Percentiles rank a stretch among this genome's conserved stretches.
These are phyloP conservation scores for Solanum dulcamara DNA, from an alignment of 257 asterid genomes.

Conservation along the genomic window DNA sequence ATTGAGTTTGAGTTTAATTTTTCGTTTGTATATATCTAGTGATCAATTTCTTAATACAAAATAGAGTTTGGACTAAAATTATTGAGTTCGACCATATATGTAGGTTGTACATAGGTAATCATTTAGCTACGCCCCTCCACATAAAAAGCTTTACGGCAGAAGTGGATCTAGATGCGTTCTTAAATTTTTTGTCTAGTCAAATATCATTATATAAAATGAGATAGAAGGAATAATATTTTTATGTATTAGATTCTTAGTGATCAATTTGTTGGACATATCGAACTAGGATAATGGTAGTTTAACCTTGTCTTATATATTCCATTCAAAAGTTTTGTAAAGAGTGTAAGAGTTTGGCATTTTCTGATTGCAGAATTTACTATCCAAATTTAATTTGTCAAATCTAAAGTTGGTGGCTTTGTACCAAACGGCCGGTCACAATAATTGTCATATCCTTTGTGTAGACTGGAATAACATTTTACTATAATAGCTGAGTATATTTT, in stretches of 20 bases:
- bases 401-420: not conserved
- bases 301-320: not conserved
- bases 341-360: not conserved
- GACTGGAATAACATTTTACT: not conserved
- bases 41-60: not conserved
- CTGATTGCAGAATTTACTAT: not conserved
- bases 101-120: not conserved
- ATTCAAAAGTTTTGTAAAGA: not conserved
- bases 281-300: not conserved
- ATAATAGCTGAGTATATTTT: not conserved
- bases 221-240: not conserved
- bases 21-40: not conserved
- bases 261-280: not conserved
- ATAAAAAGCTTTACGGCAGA: not conserved
- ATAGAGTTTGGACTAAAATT: not conserved
- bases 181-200: not conserved
- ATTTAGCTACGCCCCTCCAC: not conserved
- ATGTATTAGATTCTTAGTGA: not conserved
- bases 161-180: not conserved
- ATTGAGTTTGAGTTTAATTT: not conserved
- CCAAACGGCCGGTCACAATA: not conserved
- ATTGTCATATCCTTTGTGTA: not conserved
- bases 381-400: not conserved
- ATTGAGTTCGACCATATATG: not conserved
- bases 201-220: not conserved